A percentile compares a stretch with the other conserved stretches of the same genome.
These are phyloP conservation scores for Endogone sp. DNA, from an alignment of 192 early-diverging fungal genomes.

Conservation along the genomic window DNA sequence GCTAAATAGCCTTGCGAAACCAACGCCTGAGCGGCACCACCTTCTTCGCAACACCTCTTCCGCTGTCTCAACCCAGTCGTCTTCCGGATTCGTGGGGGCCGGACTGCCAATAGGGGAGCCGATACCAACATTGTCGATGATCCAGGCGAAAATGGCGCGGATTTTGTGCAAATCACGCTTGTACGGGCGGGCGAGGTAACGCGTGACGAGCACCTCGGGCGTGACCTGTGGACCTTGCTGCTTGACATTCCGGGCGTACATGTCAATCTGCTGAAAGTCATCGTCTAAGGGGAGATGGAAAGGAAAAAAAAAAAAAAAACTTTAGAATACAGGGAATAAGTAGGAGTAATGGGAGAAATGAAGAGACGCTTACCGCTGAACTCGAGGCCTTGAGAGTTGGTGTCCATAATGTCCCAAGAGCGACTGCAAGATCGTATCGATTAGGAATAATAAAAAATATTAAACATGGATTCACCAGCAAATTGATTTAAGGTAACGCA, in stretches of 20 bases:
- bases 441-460: not conserved
- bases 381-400: not conserved
- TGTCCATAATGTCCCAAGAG: not conserved
- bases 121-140: conserved; percentile 58
- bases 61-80: conserved; percentile 34
- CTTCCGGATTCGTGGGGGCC: conserved; percentile 14
- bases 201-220: conserved; percentile 53
- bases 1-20: conserved; percentile 45
- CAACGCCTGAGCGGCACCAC: conserved; percentile 38
- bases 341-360: too few species aligned
- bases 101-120: conserved; percentile 8
- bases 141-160: conserved; percentile 67
- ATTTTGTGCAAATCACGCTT: conserved; percentile 50
- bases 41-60: conserved; percentile 34
- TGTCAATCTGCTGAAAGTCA: conserved; percentile 62
- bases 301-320: not conserved
- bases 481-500: not conserved
- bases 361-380: not conserved
- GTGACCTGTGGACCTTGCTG: conserved; percentile 55
- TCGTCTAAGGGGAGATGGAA: not conserved
- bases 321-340: not conserved
- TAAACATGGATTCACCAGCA: not conserved
- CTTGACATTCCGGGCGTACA: conserved; percentile 61
- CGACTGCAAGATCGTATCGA: not conserved
- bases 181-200: conserved; percentile 66